Evolutionary conservation across 1,139 yeast species (phyloP).

Genomic region (Kurtzmaniella quercitrusa): DNA sequence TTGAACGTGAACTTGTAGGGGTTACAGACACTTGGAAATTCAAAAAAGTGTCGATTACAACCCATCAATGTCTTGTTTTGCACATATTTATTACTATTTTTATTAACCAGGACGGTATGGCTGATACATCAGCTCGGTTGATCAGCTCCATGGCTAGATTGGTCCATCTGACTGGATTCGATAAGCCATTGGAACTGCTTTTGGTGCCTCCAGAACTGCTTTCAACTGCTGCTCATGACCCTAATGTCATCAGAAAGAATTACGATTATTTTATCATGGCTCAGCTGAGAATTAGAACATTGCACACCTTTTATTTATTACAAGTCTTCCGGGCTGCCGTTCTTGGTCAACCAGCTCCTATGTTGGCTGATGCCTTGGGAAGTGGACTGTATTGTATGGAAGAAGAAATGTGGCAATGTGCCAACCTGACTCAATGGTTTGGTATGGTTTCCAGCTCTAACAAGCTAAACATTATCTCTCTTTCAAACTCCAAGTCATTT

Average conservation of each 20-base stretch:
- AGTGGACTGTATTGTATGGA: slow-evolving; percentile 74
- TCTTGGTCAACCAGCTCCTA: slow-evolving; percentile 54
- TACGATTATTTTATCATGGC: slow-evolving; percentile 75
- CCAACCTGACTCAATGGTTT: slow-evolving; percentile 57
- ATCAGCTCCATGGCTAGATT: slow-evolving; percentile 74
- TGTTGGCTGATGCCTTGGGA: slow-evolving; percentile 53
- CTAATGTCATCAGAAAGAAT: slow-evolving; percentile 33
- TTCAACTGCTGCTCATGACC: slow-evolving; percentile 25
- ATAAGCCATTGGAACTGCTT: slow-evolving; percentile 63
- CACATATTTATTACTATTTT: slow-evolving; percentile 82
- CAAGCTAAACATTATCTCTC: background rate
- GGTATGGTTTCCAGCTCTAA: slow-evolving; percentile 9
- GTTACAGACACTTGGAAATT: slow-evolving; percentile 45
- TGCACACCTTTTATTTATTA: slow-evolving; percentile 72
- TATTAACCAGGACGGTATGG: slow-evolving; percentile 69
- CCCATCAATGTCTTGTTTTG: slow-evolving; percentile 80
- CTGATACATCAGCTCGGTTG: slow-evolving; percentile 71
- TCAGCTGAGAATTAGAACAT: slow-evolving; percentile 82
- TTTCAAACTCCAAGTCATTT: slow-evolving; percentile 1
- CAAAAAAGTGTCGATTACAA: slow-evolving; percentile 75
- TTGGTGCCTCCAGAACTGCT: slow-evolving; percentile 53
- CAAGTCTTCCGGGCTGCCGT: slow-evolving; percentile 68
- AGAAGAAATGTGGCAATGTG: slow-evolving; percentile 69
- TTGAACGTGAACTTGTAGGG: slow-evolving; percentile 51
- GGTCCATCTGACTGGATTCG: slow-evolving; percentile 71